Conservation (phyloP, 768 basidiomycete genomes). For the Suillus ampliporus region DNA sequence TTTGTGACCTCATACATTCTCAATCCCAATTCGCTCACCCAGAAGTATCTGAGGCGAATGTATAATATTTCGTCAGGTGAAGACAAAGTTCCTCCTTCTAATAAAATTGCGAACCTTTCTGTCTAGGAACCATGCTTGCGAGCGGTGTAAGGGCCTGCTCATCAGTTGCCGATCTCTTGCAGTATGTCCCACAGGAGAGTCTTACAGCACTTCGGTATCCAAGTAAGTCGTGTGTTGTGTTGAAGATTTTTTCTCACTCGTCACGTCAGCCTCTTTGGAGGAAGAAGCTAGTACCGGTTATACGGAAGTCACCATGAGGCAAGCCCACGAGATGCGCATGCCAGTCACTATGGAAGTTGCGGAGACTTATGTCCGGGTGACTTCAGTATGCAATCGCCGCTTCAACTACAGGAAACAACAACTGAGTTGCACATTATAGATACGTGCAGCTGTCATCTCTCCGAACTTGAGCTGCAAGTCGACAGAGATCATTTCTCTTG, state of each 20-base stretch:
- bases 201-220: constrained; percentile 57
- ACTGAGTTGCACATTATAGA: constrained; percentile 41
- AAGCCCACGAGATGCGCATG: constrained; percentile 66
- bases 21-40: constrained; percentile 73
- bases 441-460: constrained; percentile 75
- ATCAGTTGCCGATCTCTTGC: constrained; percentile 64
- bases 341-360: constrained; percentile 75
- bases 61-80: constrained; percentile 69
- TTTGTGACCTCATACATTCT: constrained; percentile 68
- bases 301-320: constrained; percentile 69
- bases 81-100: constrained; percentile 14
- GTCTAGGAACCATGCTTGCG: constrained; percentile 56
- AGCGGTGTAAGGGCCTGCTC: constrained; percentile 62
- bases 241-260: constrained; percentile 8
- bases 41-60: constrained; percentile 76
- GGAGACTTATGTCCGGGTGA: constrained; percentile 74
- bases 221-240: constrained; percentile 46
- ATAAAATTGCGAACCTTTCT: constrained; percentile 13
- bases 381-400: constrained; percentile 57
- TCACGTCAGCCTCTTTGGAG: constrained; percentile 60
- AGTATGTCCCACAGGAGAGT: constrained; percentile 55
- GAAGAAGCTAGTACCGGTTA: constrained; percentile 60
- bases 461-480: constrained; percentile 73
- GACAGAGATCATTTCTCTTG: constrained; percentile 79
- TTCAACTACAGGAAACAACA: background rate